Percentiles rank a stretch among this genome's conserved stretches.
These are phyloP conservation scores for Asterionellopsis glacialis DNA, from an alignment of 108 stramenopile genomes.

Conservation along the genomic window DNA sequence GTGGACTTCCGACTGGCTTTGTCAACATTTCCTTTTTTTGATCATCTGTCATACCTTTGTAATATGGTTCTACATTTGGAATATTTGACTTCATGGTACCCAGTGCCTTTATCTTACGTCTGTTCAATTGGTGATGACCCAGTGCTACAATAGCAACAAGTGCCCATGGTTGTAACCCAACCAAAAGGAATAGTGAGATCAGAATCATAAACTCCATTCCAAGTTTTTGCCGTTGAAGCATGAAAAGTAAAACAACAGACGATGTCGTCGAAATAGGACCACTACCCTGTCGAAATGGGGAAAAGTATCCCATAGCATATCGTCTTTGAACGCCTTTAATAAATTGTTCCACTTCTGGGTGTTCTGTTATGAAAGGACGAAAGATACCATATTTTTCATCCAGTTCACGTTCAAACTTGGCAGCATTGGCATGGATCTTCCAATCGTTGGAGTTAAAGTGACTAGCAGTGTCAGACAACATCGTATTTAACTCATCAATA, in stretches of 20 bases:
- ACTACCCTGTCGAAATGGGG: constrained; percentile 55
- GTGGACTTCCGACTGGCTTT: constrained; percentile 54
- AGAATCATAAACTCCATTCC: constrained; percentile 48
- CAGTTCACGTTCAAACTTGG: constrained; percentile 79
- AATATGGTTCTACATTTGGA: constrained; percentile 33
- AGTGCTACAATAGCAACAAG: constrained; percentile 63
- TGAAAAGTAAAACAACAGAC: constrained; percentile 70
- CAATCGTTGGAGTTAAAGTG: constrained; percentile 66
- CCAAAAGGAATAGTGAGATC: constrained; percentile 61
- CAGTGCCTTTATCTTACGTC: constrained; percentile 39
- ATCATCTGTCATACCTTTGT: constrained; percentile 21
- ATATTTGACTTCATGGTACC: constrained; percentile 33
- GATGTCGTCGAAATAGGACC: constrained; percentile 55
- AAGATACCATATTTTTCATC: constrained; percentile 83
- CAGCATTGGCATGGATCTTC: constrained; percentile 72
- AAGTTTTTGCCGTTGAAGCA: constrained; percentile 75
- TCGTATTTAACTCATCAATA: constrained; percentile 48
- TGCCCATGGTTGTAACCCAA: constrained; percentile 88
- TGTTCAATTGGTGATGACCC: constrained; percentile 34
- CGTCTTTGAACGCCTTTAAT: constrained; percentile 56
- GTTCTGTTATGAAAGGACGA: constrained; percentile 67
- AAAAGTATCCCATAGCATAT: constrained; percentile 68
- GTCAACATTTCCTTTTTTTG: constrained; percentile 45
- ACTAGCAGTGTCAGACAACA: constrained; percentile 43
- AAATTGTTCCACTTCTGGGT: constrained; percentile 71